Evolutionary conservation across 345 rosid genomes (phyloP), one percentile per base, ranked within the genome.

Genomic region (Syzygium jambos): DNA sequence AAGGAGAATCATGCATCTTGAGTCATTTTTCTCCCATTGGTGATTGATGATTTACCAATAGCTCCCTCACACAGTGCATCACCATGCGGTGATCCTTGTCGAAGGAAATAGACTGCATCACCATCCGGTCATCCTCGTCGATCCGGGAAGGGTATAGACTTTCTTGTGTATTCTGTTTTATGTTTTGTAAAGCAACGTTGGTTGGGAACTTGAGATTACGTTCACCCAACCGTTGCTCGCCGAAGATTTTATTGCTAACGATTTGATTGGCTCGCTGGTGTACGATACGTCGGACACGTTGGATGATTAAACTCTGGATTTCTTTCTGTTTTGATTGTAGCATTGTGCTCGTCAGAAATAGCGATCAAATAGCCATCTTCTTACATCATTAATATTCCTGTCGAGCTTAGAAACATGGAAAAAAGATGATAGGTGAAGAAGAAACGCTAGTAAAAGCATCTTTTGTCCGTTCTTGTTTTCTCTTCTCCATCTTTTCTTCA

Each of bases 1-100:
- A 98, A 98, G 90, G 99, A 95, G 92, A 98, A 96, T 91, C 87
- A 88, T 85, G 93, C 89, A 12, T 94, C 65, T 22, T 86, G 49
- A 86, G 27, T 73, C 80, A 17, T 34, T 73, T 73, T 73, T 68
- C 1, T 73, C 80, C 80, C 13, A 34, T 19, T 34, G 12, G 46
- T 17, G 80, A 73, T 17, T 19, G 46, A 73, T 73, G 4, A 19
- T 73, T 68, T 4, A 21, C 46, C 46, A 73, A 19, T 17, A 17
- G 46, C 43, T 68, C 78, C 78, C 23, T 68, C 78, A 68, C 16
- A 16, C 46, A 16, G 61, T 22, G 61, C 61, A 23, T 22, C 22
- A 19, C 63, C 63, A 56, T 56, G 63, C n/a, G 5, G 46, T 17
- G 80, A 34, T 34, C 46, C 46, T 34, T 5, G 13, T 68, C 13